These are phyloP conservation scores for Gracilariopsis chorda DNA, from an alignment of 23 red algal species.

Conservation along the genomic window DNA sequence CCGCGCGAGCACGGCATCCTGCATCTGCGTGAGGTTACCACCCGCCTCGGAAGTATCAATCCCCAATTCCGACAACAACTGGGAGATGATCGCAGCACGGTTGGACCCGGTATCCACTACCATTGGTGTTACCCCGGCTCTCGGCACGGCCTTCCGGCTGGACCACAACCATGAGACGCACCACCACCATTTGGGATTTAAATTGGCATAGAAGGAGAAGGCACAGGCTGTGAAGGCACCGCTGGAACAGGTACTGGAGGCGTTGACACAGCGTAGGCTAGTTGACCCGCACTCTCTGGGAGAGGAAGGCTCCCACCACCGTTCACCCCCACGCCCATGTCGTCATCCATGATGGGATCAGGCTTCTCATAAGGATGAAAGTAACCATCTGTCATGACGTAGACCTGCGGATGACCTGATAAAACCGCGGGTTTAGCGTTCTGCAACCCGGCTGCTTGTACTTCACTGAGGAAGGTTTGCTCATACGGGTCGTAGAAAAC, in stretches of 20 bases:
- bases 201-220: too few relatives aligned
- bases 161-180: too few relatives aligned
- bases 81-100: background rate
- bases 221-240: too few relatives aligned
- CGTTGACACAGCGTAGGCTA: too few relatives aligned
- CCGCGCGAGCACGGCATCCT: background rate
- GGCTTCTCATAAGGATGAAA: too few relatives aligned
- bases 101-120: background rate
- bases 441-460: background rate
- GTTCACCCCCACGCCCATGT: background rate
- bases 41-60: background rate
- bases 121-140: too few relatives aligned
- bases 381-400: background rate
- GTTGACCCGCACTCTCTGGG: too few relatives aligned
- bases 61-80: background rate
- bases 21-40: background rate
- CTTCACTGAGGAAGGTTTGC: background rate
- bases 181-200: too few relatives aligned
- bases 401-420: background rate
- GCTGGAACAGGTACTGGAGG: too few relatives aligned
- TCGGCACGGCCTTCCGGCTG: too few relatives aligned
- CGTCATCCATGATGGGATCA: background rate
- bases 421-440: background rate
- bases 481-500: conserved; percentile 24
- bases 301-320: too few relatives aligned